Evolutionary conservation across 495 filamentous ascomycete genomes (phyloP), one percentile per base, ranked within the genome.

Genomic region (Tuber brumale): DNA sequence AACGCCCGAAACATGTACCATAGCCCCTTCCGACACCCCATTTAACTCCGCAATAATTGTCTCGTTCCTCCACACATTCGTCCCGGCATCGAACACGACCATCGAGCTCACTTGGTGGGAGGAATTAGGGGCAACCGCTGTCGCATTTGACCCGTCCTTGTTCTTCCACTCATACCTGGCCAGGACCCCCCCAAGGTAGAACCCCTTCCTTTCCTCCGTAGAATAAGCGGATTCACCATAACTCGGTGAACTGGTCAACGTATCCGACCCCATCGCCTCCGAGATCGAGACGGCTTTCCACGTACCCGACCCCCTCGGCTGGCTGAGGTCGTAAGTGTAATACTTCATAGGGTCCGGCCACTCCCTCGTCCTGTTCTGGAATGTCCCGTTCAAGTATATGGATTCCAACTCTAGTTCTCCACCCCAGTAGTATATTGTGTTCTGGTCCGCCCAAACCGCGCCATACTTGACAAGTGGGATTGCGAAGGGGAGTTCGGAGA

Each of bases 1-100:
- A 46, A 84, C 57, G 14, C 48, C 75, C 14, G 78, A 46, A 9
- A 85, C 70, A 74, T 85, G 86, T n/a, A 78, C 70, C 81, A 86
- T 80, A 18, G 2, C 57, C 57, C 57, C 57, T 12, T 61, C 57
- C n/a, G 9, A 10, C 57, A 61, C 16, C 1, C 16, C 27, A 61
- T 16, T 61, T 27, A 61, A 31, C n/a, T 14, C 57, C 10, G 8
- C 21, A 23, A 0, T 7, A 3, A 27, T n/a, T 16, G n/a, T 61
- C 10, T 61, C 57, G 31, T 61, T 61, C n/a, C 31, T 61, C 57
- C 57, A 61, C n/a, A 61, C n/a, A 31, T 61, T 61, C 0, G 10
- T 10, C 10, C 12, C 57, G 16, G 27, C 57, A 61, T 61, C 57
- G 57, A 16, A 61, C 57, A 61, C 57, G 57, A 31, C 12, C 57